Conservation (phyloP, 208 protist species). For the Tritrichomonas musculus region DNA sequence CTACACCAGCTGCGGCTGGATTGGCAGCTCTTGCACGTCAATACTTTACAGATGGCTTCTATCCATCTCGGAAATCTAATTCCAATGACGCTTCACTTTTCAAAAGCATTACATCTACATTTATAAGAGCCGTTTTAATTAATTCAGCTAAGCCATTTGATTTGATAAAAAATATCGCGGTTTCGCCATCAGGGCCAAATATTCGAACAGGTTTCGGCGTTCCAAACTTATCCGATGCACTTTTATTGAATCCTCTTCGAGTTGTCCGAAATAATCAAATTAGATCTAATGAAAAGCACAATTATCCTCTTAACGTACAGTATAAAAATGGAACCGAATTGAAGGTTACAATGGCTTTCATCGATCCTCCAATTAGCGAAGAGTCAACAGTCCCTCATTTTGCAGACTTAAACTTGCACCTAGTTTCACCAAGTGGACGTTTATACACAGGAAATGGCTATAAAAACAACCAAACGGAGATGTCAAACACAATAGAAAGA, state of each 20-base stretch:
- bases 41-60: slow-evolving; percentile 37
- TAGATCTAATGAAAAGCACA: neutral
- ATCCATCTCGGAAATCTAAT: neutral
- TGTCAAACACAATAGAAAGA: neutral
- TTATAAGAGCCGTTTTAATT: neutral
- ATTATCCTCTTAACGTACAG: neutral
- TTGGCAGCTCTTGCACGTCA: slow-evolving; percentile 35
- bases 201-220: neutral
- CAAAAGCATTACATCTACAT: neutral
- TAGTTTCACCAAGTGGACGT: neutral
- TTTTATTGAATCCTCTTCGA: neutral
- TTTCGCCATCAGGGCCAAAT: neutral
- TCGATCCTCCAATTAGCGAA: neutral
- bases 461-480: neutral
- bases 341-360: neutral
- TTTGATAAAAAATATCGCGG: neutral
- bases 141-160: neutral
- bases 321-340: neutral
- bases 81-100: neutral
- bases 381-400: neutral
- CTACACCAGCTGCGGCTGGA: slow-evolving; percentile 39
- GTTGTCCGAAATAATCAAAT: neutral
- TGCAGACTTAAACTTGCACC: neutral
- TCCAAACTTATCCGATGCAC: neutral
- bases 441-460: neutral